Evolutionary conservation across 1,284 basidiomycete species (phyloP).

Genomic region (Coriolopsis trogii): DNA sequence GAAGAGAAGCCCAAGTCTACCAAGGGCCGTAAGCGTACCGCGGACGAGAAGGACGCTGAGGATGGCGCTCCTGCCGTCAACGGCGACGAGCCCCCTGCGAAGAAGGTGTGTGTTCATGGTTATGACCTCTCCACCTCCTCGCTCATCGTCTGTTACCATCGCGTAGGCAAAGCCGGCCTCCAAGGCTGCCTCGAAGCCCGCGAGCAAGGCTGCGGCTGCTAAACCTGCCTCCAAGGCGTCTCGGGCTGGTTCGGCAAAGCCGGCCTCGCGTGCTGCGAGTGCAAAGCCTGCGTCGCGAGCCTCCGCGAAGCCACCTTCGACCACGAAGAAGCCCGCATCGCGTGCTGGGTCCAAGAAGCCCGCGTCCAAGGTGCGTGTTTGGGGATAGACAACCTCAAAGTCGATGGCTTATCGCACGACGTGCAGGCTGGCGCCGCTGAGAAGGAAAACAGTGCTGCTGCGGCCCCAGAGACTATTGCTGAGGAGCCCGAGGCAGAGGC

Average conservation of each 20-base stretch:
- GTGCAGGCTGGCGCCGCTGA: slow-evolving; percentile 26
- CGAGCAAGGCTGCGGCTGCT: slow-evolving; percentile 31
- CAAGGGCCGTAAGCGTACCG: slow-evolving; percentile 58
- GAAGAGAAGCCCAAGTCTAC: slow-evolving; percentile 59
- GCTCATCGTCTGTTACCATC: slow-evolving; percentile 9
- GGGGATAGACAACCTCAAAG: not conserved
- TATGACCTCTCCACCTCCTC: not conserved
- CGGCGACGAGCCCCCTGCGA: slow-evolving; percentile 36
- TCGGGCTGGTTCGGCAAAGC: slow-evolving; percentile 32
- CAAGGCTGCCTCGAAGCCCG: slow-evolving; percentile 25
- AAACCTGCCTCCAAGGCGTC: slow-evolving; percentile 38
- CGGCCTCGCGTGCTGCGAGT: slow-evolving; percentile 29
- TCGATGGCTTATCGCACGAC: slow-evolving; percentile 9
- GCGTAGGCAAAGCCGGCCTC: slow-evolving; percentile 32
- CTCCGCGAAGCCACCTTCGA: slow-evolving; percentile 36
- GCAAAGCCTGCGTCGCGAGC: slow-evolving; percentile 34
- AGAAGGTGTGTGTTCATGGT: slow-evolving; percentile 33
- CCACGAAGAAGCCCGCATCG: slow-evolving; percentile 38
- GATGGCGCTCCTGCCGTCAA: slow-evolving; percentile 30
- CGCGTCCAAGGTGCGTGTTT: slow-evolving; percentile 23
- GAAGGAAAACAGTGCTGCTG: slow-evolving; percentile 30
- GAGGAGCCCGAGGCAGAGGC: slow-evolving; percentile 40
- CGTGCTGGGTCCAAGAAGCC: slow-evolving; percentile 37
- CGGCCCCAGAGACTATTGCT: slow-evolving; percentile 35
- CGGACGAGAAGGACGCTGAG: slow-evolving; percentile 36